These are phyloP conservation scores for Medicago lupulina DNA, from an alignment of 306 rosid genomes.

Conservation along the genomic window DNA sequence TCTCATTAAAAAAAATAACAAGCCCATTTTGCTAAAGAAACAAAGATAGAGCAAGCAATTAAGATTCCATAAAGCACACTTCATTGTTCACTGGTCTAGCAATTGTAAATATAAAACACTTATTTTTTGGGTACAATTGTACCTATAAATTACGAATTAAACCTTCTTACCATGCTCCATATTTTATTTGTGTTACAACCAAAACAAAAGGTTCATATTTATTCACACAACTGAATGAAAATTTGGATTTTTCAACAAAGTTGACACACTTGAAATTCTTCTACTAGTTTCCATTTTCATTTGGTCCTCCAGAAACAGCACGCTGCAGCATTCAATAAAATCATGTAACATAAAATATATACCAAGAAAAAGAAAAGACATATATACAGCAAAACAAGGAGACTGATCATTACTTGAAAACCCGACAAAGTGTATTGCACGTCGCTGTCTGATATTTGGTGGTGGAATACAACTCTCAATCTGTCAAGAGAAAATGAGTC, in stretches of 20 bases:
- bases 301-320: constrained; percentile 53
- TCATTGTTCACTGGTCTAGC: no score
- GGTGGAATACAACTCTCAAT: constrained; percentile 78
- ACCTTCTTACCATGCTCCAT: not conserved
- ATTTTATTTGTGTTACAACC: not conserved
- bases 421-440: constrained; percentile 66
- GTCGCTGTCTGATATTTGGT: constrained; percentile 75
- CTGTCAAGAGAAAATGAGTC: constrained; percentile 46
- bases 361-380: not conserved
- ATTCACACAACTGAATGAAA: constrained; percentile 3
- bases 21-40: no score
- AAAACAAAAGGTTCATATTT: not conserved
- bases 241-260: constrained; percentile 13
- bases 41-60: not conserved
- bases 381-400: not conserved
- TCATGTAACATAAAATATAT: not conserved
- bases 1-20: no score
- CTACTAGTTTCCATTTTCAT: constrained; percentile 63
- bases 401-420: constrained; percentile 68
- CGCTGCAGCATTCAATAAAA: constrained; percentile 51
- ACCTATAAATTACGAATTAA: not conserved
- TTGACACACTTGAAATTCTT: constrained; percentile 27
- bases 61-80: no score
- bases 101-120: no score
- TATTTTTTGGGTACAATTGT: not conserved